phyloP scores from a whole-genome alignment of 495 filamentous ascomycete genomes.

The Lasiosphaeriaceae sp. region DNA sequence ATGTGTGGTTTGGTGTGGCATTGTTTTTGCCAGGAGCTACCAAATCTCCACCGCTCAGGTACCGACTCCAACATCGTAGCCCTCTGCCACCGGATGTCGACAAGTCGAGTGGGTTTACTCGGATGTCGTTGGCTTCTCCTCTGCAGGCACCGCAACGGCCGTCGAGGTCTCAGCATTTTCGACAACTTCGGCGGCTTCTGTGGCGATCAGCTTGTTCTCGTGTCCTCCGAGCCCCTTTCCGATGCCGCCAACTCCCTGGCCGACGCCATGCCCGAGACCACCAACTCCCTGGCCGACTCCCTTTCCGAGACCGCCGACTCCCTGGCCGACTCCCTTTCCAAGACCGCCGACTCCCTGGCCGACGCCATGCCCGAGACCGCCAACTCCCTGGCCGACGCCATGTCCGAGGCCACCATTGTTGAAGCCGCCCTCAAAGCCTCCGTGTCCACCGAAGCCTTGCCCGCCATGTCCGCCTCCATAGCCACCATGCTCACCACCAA shows the following conservation, averaged over 20 bases:
- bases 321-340: not conserved
- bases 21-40: too few relatives aligned
- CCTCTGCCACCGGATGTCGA: too few relatives aligned
- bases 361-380: not conserved
- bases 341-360: not conserved
- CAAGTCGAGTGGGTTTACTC: too few relatives aligned
- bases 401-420: not conserved
- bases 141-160: too few relatives aligned
- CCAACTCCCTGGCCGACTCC: not conserved
- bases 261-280: not conserved
- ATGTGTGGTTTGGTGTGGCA: too few relatives aligned
- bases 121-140: too few relatives aligned
- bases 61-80: too few relatives aligned
- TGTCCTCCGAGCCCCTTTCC: not conserved
- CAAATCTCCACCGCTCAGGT: too few relatives aligned
- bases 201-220: not conserved
- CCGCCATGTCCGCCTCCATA: slow-evolving; percentile 2
- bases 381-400: not conserved
- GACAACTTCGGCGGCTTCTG: too few relatives aligned
- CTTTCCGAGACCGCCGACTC: not conserved
- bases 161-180: too few relatives aligned
- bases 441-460: not conserved
- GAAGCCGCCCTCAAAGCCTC: not conserved
- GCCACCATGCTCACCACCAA: not conserved
- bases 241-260: not conserved